A percentile compares a stretch with the other conserved stretches of the same genome.
Evolutionary conservation across 495 filamentous ascomycete genomes (phyloP).

Genomic region (Aspergillus wentii): DNA sequence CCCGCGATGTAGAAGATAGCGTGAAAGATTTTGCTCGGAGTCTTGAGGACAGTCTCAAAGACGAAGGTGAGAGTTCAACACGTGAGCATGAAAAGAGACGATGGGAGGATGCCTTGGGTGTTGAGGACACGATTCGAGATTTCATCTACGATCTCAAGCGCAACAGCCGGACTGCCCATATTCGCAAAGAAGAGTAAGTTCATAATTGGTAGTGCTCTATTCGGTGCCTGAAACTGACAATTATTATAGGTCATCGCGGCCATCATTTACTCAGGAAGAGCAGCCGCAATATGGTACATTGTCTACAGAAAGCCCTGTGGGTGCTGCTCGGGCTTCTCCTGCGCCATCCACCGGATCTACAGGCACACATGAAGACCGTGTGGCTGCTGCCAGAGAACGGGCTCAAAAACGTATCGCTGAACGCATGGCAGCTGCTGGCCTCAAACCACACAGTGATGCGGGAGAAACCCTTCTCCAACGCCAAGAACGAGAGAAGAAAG

Average conservation of each 20-base stretch:
- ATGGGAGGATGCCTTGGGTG: conserved; percentile 95
- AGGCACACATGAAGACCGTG: conserved; percentile 80
- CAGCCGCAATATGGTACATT: conserved; percentile 20
- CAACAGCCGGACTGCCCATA: conserved; percentile 66
- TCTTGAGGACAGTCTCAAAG: conserved; percentile 82
- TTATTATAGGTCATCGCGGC: conserved; percentile 15
- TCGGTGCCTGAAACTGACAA: background rate
- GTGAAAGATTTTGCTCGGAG: conserved; percentile 82
- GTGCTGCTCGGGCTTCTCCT: conserved; percentile 35
- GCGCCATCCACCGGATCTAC: conserved; percentile 38
- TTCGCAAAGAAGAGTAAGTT: conserved; percentile 69
- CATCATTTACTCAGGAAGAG: conserved; percentile 19
- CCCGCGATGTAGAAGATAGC: conserved; percentile 93
- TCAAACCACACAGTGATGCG: conserved; percentile 66
- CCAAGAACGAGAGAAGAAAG: conserved; percentile 80
- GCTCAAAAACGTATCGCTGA: conserved; percentile 98
- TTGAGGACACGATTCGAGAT: conserved; percentile 93
- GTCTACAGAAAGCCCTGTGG: conserved; percentile 15
- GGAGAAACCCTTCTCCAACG: conserved; percentile 79
- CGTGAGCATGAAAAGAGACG: conserved; percentile 86
- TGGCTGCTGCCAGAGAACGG: conserved; percentile 94
- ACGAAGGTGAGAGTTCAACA: conserved; percentile 62
- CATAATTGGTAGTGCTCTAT: background rate
- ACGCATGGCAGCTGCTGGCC: conserved; percentile 85
- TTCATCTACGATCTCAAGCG: conserved; percentile 96